Base-by-base conservation (phyloP, 73 alveolate genomes). In the Paramecium primaurelia region DNA sequence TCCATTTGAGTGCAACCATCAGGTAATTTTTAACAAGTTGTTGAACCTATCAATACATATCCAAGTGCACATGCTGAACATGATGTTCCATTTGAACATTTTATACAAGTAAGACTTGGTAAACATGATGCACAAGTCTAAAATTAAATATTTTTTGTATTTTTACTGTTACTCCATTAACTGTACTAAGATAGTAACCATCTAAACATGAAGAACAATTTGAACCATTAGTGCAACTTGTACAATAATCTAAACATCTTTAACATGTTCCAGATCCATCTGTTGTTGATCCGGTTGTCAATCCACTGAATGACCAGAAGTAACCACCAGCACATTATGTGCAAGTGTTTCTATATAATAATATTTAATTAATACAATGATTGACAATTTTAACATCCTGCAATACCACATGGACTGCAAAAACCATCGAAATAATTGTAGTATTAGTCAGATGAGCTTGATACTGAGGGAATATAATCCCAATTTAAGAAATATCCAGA, bases 401-500 rank as follows among this genome's bases (percentile, higher is more conserved):
- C 18, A 1, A 42, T 36, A 6, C 40, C 32, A 42, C 88, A 75
- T 75, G 58, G 58, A 11, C n/a, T 38, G 34, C 88, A 75, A 75
- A 75, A 75, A 12, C 40, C 58, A 42, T 42, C 60, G n/a, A 75
- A 75, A 11, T 11, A 38, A 42, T 30, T 75, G 12, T 38, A 75
- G 47, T 75, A 75, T 26, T 25, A 30, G 12, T 36, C 88, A 0
- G 58, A 26, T 16, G 88, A 38, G 4, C 28, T 75, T 36, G 37
- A 22, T 75, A 25, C 22, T 12, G 88, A 12, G 5, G 60, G 88
- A 38, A 38, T 2, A 42, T 30, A 42, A 42, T 75, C 47, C 88
- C 88, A 75, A 75, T 75, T 20, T 16, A 75, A 75, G n/a, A 37
- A 75, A 42, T 38, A 10, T 38, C 88, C 88, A 16, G 88, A 34